Base-by-base conservation (phyloP, 2,329 filamentous ascomycete species). In the Mariannaea elegans region DNA sequence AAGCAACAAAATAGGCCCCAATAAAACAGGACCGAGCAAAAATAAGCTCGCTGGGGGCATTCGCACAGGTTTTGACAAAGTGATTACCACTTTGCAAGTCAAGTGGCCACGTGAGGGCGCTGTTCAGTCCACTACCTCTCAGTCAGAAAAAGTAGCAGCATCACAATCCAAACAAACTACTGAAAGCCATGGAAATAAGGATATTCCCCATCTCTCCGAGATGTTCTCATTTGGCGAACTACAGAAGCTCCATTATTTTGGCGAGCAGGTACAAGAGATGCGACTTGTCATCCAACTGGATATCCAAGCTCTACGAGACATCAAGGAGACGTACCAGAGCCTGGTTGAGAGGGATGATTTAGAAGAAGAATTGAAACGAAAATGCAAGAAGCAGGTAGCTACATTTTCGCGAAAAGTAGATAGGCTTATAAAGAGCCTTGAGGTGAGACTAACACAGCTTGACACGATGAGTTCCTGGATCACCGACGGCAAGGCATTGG, bases 211-310 rank as follows among this genome's bases (percentile, higher is more conserved):
- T n/a, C 27, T 23, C 21, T 27, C 24, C 2, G 60, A 58, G 3
- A 51, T 39, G 2, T 64, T 64, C 16, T 56, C 61, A 1, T 48
- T 65, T 23, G 14, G 38, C 0, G 32, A 62, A 8, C 7, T 63
- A 2, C 62, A 65, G 38, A 13, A 38, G 0, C 52, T 64, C 2
- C 48, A 64, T 16, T 42, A 59, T 14, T 16, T 64, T 2, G 39
- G 53, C 1, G 53, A 59, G 7, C 34, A 27, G 2, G 32, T 65
- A 2, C 49, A 64, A 3, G 44, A 34, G 6, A 62, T 56, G 24
- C 38, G 50, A 0, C 34, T 64, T 5, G 59, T 64, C 1, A 54
- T 65, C 18, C 10, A 59, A 19, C 38, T 65, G 2, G 50, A 65
- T 14, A 48, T 38, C 1, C 56, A 64, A 14, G 32, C 27, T 0